Conservation (phyloP, 495 filamentous ascomycete species). For the Neurospora sp. region DNA sequence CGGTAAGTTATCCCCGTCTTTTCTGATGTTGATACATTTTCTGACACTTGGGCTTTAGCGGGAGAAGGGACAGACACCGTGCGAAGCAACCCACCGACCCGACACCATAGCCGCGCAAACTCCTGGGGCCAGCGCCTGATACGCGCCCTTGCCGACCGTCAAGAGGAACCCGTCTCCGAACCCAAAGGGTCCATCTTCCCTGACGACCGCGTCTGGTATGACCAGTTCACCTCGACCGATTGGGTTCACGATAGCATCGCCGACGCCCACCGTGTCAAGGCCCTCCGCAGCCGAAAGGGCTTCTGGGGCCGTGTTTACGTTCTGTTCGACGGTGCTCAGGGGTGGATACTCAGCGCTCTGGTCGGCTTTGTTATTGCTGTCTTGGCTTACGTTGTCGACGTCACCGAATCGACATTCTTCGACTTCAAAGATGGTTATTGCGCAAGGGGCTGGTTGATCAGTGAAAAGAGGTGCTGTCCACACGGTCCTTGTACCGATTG, state of each 20-base stretch:
- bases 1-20: conserved; percentile 18
- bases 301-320: conserved; percentile 66
- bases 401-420: conserved; percentile 73
- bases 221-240: conserved; percentile 97
- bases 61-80: conserved; percentile 2
- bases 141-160: conserved; percentile 35
- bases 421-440: conserved; percentile 91
- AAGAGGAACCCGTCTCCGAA: conserved; percentile 39
- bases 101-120: conserved; percentile 56
- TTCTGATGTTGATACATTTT: background rate
- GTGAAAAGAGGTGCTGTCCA: conserved; percentile 68
- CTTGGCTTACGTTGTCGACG: conserved; percentile 81
- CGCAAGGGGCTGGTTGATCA: conserved; percentile 55
- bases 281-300: conserved; percentile 70
- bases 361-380: conserved; percentile 81
- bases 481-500: conserved; percentile 59
- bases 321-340: conserved; percentile 80
- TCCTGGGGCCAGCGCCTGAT: conserved; percentile 49
- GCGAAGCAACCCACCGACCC: conserved; percentile 14
- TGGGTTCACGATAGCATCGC: conserved; percentile 98
- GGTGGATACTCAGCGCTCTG: conserved; percentile 87
- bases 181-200: conserved; percentile 50
- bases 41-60: conserved; percentile 9
- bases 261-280: conserved; percentile 80
- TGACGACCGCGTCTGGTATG: conserved; percentile 95